Percentiles rank a stretch among this genome's conserved stretches.
Evolutionary conservation across 2,329 filamentous ascomycete species (phyloP).

Genomic region (Colletotrichum plurivorum): DNA sequence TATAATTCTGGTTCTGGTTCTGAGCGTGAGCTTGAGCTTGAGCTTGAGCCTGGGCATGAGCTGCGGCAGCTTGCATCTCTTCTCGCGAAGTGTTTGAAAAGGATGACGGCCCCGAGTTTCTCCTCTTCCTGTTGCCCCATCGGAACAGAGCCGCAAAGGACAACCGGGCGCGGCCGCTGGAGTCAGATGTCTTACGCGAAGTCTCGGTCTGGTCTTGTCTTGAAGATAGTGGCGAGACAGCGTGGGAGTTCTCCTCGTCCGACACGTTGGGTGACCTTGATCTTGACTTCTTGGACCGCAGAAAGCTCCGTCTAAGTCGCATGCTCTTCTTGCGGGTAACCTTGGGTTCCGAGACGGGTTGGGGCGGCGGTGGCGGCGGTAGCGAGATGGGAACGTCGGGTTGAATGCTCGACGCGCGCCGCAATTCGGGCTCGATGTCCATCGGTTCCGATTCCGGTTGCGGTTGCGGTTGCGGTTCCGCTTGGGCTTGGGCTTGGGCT

Average conservation of each 20-base stretch:
- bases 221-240: constrained; percentile 51
- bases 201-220: constrained; percentile 64
- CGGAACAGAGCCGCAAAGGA: constrained; percentile 84
- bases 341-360: constrained; percentile 21
- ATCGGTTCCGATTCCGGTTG: constrained; percentile 35
- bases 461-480: constrained; percentile 10
- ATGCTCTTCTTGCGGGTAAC: constrained; percentile 48
- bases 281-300: constrained; percentile 62
- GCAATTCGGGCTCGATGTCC: constrained; percentile 50
- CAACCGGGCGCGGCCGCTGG: constrained; percentile 60
- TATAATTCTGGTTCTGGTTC: too few relatives aligned
- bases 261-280: constrained; percentile 65
- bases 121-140: constrained; percentile 73
- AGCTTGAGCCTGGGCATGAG: constrained; percentile 35
- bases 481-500: too few relatives aligned
- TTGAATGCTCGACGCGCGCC: constrained; percentile 64
- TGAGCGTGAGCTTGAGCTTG: constrained; percentile 43
- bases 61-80: constrained; percentile 72
- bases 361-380: constrained; percentile 7
- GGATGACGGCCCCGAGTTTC: constrained; percentile 76
- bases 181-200: constrained; percentile 68
- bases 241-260: constrained; percentile 52
- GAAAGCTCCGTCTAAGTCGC: constrained; percentile 51
- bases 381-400: constrained; percentile 46
- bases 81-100: constrained; percentile 94